Conservation (phyloP, 2,329 filamentous ascomycete genomes). For the Aspergillus bombycis region DNA sequence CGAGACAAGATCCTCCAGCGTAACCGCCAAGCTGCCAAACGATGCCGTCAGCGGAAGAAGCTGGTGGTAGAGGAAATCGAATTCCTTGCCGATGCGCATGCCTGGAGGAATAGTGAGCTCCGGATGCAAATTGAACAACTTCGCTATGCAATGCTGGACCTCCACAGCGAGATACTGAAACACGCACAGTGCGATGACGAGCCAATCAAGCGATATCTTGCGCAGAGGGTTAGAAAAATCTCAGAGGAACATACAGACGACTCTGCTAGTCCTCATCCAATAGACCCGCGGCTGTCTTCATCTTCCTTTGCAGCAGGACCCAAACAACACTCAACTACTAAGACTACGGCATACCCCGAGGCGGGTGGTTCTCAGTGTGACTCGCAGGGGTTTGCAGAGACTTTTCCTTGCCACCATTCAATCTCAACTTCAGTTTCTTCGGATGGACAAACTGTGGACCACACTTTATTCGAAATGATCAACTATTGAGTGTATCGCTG, state of each 20-base stretch:
- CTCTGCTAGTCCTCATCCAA: neutral
- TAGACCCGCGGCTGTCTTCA: neutral
- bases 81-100: neutral
- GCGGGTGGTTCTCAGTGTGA: neutral
- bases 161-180: neutral
- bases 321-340: neutral
- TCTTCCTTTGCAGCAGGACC: neutral
- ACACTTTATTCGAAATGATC: neutral
- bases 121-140: neutral
- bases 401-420: neutral
- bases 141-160: neutral
- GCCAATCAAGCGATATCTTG: neutral
- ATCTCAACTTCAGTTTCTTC: neutral
- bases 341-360: too few relatives aligned
- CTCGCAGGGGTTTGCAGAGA: neutral
- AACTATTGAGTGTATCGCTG: neutral
- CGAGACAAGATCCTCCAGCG: neutral
- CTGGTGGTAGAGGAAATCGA: neutral
- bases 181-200: constrained; percentile 1
- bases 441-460: neutral
- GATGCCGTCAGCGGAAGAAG: neutral
- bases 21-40: neutral
- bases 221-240: neutral
- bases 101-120: neutral
- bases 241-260: neutral